Evolutionary conservation across 192 early-diverging fungal genomes (phyloP).

Genomic region (Obelidium mucronatum): DNA sequence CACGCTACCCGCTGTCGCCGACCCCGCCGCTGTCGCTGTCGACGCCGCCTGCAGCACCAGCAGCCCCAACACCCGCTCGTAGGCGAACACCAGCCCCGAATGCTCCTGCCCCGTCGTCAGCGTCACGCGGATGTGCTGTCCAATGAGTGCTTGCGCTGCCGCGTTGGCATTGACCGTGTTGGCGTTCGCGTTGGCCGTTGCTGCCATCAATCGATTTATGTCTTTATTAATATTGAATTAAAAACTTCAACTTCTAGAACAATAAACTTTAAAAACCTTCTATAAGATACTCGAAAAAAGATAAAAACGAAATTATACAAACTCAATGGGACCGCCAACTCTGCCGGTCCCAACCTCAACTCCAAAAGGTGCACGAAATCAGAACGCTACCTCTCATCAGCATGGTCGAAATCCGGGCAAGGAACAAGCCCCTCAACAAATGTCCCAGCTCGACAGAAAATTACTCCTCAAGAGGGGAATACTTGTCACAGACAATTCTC

Average conservation of each 20-base stretch:
- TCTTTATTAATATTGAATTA: not conserved
- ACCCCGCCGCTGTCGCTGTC: slow-evolving; percentile 2
- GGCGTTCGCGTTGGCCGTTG: not conserved
- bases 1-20: not conserved
- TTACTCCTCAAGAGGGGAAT: not conserved
- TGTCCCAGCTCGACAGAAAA: not conserved
- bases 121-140: slow-evolving; percentile 32
- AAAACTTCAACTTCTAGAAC: not conserved
- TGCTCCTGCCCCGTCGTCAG: slow-evolving; percentile 26
- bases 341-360: too few species aligned
- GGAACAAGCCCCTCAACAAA: too few species aligned
- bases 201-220: not conserved
- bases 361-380: too few species aligned
- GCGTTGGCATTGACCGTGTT: slow-evolving; percentile 7
- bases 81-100: slow-evolving; percentile 48
- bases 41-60: slow-evolving; percentile 43
- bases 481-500: slow-evolving; percentile 4
- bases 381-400: too few species aligned
- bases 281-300: too few species aligned
- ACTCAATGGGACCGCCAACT: too few species aligned
- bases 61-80: slow-evolving; percentile 39
- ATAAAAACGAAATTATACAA: too few species aligned
- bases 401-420: too few species aligned
- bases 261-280: not conserved
- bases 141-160: slow-evolving; percentile 5